Evolutionary conservation across 2,329 filamentous ascomycete genomes (phyloP).

Genomic region (Cladorrhinum sp.): DNA sequence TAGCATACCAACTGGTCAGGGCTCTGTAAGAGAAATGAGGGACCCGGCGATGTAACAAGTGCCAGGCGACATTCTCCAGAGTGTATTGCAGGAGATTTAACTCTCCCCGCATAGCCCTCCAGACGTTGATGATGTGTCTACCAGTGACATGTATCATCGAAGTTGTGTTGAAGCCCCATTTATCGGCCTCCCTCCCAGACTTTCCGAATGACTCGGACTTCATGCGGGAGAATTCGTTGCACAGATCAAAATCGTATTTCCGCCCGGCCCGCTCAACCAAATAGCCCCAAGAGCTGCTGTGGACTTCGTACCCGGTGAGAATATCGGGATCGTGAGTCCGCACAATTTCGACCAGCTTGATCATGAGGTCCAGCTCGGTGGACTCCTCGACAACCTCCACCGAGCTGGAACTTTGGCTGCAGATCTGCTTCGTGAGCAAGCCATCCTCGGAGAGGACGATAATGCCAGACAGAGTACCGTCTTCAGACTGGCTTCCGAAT

Average conservation of each 20-base stretch:
- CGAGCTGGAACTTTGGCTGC: slow-evolving; percentile 45
- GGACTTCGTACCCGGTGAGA: slow-evolving; percentile 90
- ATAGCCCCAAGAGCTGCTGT: slow-evolving; percentile 92
- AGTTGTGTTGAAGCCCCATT: slow-evolving; percentile 92
- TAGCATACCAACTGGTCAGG: slow-evolving; percentile 79
- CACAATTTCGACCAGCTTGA: slow-evolving; percentile 83
- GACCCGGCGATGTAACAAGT: slow-evolving; percentile 80
- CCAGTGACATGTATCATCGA: slow-evolving; percentile 92
- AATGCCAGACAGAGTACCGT: slow-evolving; percentile 64
- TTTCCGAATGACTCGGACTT: slow-evolving; percentile 78
- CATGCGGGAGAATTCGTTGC: slow-evolving; percentile 87
- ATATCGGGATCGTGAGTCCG: slow-evolving; percentile 84
- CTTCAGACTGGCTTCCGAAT: slow-evolving; percentile 44
- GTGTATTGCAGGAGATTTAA: slow-evolving; percentile 90
- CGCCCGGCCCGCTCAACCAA: slow-evolving; percentile 82
- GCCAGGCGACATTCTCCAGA: slow-evolving; percentile 93
- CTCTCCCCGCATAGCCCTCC: slow-evolving; percentile 93
- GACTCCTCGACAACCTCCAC: slow-evolving; percentile 70
- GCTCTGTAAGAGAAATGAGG: slow-evolving; percentile 81
- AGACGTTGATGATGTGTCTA: slow-evolving; percentile 94
- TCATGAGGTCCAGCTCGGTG: slow-evolving; percentile 80
- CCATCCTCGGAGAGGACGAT: slow-evolving; percentile 66
- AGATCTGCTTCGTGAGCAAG: slow-evolving; percentile 57
- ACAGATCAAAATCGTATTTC: slow-evolving; percentile 87
- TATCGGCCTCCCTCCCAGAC: slow-evolving; percentile 81